Percentiles rank a stretch among this genome's conserved stretches.
phyloP scores from a whole-genome alignment of 2,329 filamentous ascomycete genomes.

The Ceratocystis smalleyi region DNA sequence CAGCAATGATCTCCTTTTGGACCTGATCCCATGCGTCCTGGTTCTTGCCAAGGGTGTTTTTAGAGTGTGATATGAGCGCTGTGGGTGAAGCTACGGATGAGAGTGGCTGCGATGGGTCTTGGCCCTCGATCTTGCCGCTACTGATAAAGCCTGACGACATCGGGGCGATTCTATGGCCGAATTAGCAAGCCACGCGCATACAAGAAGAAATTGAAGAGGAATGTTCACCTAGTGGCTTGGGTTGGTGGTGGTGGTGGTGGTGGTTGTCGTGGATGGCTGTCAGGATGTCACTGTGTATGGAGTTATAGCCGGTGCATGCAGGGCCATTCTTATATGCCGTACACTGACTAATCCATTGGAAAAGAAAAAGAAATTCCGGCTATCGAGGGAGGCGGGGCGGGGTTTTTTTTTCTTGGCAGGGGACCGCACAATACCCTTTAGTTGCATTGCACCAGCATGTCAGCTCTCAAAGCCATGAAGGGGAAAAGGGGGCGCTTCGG shows the following conservation, averaged over 20 bases:
- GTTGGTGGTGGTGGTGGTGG: neutral
- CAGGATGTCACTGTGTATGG: neutral
- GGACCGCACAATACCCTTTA: neutral
- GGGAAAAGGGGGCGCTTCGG: neutral
- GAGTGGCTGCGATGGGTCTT: slow-evolving; percentile 16
- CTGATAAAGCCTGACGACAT: slow-evolving; percentile 44
- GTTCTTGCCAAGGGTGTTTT: slow-evolving; percentile 18
- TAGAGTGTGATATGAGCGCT: slow-evolving; percentile 18
- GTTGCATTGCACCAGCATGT: neutral
- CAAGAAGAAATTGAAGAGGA: neutral
- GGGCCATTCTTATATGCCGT: neutral
- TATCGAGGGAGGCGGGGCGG: too few relatives aligned
- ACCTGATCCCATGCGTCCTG: slow-evolving; percentile 46
- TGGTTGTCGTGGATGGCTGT: neutral
- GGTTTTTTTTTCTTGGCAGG: neutral
- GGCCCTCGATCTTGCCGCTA: slow-evolving; percentile 34
- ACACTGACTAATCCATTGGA: neutral
- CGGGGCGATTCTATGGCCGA: neutral
- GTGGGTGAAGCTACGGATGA: slow-evolving; percentile 3
- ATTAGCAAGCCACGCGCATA: neutral
- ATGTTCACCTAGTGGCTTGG: neutral
- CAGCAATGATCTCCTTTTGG: slow-evolving; percentile 47
- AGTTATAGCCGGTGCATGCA: neutral
- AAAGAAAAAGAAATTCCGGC: too few relatives aligned
- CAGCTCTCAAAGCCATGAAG: too few relatives aligned